Base-by-base conservation (phyloP, 2,329 filamentous ascomycete genomes). In the Bipolaris zeicola region DNA sequence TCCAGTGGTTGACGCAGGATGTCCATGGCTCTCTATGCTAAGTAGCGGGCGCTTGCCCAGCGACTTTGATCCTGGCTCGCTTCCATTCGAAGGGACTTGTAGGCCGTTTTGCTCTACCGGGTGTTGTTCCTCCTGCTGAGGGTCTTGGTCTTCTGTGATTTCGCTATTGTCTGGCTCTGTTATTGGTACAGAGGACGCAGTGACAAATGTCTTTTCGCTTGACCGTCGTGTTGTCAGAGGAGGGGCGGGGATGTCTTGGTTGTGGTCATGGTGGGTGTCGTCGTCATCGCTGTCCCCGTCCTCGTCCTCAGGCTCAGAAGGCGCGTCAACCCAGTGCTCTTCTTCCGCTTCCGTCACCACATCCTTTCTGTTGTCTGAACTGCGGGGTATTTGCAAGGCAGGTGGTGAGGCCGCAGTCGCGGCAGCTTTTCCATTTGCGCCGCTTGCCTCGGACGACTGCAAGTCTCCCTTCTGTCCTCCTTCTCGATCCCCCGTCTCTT, bases 191-290 rank as follows among this genome's bases (percentile, higher is more conserved):
- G 70, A 70, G 7, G 68, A 72, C 11, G 71, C 72, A 1, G 73
- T 74, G 6, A 72, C 68, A 38, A 67, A 75, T 14, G 71, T 68
- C 41, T 70, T 71, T 8, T 67, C 62, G 58, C 70, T 74, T n/a
- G 66, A 66, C 22, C 67, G 69, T 20, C 66, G 67, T 8, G 50
- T 46, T 33, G 51, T 57, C 39, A 46, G 49, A 44, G 50, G 38
- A 16, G 53, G 57, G 11, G 45, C 26, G 13, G 62, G 56, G 14
- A 63, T 50, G 50, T 49, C 42, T n/a, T 63, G 60, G 36, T 64
- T n/a, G 13, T 36, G 14, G 13, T 36, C 34, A 16, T 36, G 13
- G 34, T 36, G 38, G 7, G 5, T 58, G 28, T 65, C 50, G 24
- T 66, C 56, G 5, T 58, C 64, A 26, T 65, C 67, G 6, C 60